A percentile compares a stretch with the other conserved stretches of the same genome.
These are phyloP conservation scores for Chimonanthus praecox DNA, from an alignment of 164 flowering plant genomes.

Conservation along the genomic window DNA sequence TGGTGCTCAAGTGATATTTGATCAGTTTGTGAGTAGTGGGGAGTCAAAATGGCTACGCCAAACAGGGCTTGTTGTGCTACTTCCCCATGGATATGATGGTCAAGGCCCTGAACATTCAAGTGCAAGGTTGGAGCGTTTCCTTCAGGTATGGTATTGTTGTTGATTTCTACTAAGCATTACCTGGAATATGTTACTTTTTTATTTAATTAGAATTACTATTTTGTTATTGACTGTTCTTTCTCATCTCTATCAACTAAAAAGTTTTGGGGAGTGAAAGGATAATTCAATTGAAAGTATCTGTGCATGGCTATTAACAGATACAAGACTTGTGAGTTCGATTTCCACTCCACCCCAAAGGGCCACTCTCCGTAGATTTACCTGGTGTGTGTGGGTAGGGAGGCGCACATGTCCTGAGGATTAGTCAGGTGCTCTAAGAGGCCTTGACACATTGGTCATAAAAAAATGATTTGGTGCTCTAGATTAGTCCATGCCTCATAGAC, in stretches of 20 bases:
- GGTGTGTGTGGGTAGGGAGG: too few relatives aligned
- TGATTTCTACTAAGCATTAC: background rate
- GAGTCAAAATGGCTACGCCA: conserved; percentile 98
- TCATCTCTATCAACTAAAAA: background rate
- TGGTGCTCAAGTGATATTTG: conserved; percentile 99
- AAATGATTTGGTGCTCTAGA: too few relatives aligned
- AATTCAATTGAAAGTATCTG: too few relatives aligned
- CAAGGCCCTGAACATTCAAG: conserved; percentile 99
- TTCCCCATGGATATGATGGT: conserved; percentile 99
- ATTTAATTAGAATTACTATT: too few relatives aligned
- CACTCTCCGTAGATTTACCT: too few relatives aligned
- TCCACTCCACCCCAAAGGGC: too few relatives aligned
- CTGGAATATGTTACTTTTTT: background rate
- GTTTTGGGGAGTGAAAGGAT: background rate
- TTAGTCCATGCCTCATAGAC: too few relatives aligned
- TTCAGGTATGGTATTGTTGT: conserved; percentile 56
- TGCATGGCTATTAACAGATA: too few relatives aligned
- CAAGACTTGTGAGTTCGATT: too few relatives aligned
- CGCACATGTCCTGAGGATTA: too few relatives aligned
- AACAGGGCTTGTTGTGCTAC: conserved; percentile 87
- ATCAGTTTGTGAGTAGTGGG: conserved; percentile 95
- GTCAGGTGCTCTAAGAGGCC: too few relatives aligned
- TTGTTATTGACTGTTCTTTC: conserved; percentile 30
- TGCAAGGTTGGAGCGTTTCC: conserved; percentile 88
- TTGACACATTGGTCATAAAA: too few relatives aligned